Percentiles rank a stretch among this genome's conserved stretches.
Evolutionary conservation across 2,329 filamentous ascomycete genomes (phyloP).

Genomic region (Neopestalotiopsis sp.): DNA sequence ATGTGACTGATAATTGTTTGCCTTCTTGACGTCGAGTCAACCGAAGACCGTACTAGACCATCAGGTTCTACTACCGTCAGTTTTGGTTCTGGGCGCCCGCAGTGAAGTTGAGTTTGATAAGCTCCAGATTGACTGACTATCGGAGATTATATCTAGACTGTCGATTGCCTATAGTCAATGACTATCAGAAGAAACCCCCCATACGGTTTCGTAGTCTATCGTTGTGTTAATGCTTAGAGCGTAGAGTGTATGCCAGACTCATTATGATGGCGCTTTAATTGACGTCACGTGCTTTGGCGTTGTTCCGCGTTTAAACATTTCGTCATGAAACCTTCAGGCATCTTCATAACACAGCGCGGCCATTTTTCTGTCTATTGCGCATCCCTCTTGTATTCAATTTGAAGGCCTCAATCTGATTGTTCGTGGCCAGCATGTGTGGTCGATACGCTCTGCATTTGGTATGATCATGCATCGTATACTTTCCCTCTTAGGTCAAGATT

Average conservation of each 20-base stretch:
- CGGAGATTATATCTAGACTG: too few relatives aligned
- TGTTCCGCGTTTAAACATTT: constrained; percentile 7
- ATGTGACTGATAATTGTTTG: neutral
- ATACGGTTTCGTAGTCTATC: too few relatives aligned
- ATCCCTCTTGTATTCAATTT: neutral
- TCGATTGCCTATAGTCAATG: too few relatives aligned
- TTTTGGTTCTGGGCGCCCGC: too few relatives aligned
- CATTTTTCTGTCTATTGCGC: neutral
- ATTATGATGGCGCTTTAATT: constrained; percentile 1
- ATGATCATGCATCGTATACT: constrained; percentile 24
- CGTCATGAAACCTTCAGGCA: constrained; percentile 7
- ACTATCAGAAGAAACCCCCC: too few relatives aligned
- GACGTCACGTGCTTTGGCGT: constrained; percentile 16
- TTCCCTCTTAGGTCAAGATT: neutral
- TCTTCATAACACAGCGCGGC: neutral
- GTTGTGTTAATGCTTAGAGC: neutral
- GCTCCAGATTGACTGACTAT: too few relatives aligned
- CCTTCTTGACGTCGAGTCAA: too few relatives aligned
- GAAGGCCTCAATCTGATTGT: neutral
- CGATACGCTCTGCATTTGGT: constrained; percentile 69
- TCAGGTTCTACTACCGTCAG: too few relatives aligned
- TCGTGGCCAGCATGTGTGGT: constrained; percentile 62
- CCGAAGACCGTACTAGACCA: too few relatives aligned
- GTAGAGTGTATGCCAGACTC: neutral
- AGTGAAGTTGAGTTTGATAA: too few relatives aligned